phyloP scores from a whole-genome alignment of 345 rosid species.

The Eucalyptus paniculata region DNA sequence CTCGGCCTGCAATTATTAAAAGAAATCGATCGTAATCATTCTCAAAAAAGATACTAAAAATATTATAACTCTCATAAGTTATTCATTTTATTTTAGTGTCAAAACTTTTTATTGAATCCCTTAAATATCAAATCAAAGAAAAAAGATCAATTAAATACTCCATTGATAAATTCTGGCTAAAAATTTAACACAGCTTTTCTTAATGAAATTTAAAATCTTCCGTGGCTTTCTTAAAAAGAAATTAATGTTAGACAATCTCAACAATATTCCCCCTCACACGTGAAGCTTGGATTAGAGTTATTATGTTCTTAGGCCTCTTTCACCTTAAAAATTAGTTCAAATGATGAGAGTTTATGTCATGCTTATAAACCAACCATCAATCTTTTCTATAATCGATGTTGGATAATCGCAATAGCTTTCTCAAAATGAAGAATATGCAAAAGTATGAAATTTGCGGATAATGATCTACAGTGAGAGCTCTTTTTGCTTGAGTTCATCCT shows the following conservation, averaged over 20 bases:
- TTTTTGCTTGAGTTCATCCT: neutral
- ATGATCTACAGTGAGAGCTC: neutral
- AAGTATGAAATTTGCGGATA: neutral
- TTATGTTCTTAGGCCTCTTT: no score
- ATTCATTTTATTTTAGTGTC: neutral
- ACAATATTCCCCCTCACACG: fast-evolving
- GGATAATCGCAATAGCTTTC: neutral
- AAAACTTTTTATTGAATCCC: neutral
- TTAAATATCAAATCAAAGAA: fast-evolving
- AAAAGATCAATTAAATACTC: neutral
- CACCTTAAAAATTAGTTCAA: fast-evolving
- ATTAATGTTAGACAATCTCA: neutral
- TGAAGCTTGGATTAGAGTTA: fast-evolving
- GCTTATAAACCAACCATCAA: no score
- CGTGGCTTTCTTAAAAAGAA: neutral
- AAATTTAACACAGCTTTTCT: neutral
- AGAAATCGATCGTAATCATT: neutral
- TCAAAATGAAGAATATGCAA: neutral
- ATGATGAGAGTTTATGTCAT: fast-evolving
- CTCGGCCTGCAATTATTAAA: neutral
- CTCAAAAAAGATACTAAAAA: neutral
- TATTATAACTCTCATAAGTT: no score
- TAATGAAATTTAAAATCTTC: neutral
- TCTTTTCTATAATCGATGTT: no score
- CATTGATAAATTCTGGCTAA: fast-evolving